Conservation (phyloP, 345 rosid genomes). For the Eucalyptus shirleyi region DNA sequence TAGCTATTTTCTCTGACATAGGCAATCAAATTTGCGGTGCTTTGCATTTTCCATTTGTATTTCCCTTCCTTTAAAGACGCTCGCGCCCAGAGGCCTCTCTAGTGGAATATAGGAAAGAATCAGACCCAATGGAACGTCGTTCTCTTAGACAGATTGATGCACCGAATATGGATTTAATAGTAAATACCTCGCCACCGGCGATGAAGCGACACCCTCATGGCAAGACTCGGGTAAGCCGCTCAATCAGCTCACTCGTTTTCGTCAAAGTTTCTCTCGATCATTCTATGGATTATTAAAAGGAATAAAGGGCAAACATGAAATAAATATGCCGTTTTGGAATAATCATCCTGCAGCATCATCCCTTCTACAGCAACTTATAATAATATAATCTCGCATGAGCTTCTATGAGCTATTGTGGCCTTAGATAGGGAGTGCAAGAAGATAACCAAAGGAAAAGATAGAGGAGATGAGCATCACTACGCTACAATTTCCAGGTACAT, state of each 20-base stretch:
- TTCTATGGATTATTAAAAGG: neutral
- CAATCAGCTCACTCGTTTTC: neutral
- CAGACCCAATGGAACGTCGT: neutral
- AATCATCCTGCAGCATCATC: neutral
- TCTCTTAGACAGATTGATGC: neutral
- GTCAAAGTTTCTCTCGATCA: neutral
- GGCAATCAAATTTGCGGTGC: neutral
- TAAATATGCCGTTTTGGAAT: neutral
- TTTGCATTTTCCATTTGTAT: neutral
- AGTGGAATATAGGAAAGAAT: neutral
- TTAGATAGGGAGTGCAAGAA: neutral
- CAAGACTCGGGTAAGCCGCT: neutral
- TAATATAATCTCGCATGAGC: neutral
- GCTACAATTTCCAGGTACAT: neutral
- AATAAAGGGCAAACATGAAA: neutral
- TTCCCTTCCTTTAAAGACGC: neutral
- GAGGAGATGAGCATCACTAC: neutral
- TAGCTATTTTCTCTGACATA: neutral
- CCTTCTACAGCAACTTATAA: neutral
- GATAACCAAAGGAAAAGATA: neutral
- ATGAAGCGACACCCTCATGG: neutral
- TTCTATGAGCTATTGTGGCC: neutral
- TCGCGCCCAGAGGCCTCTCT: neutral
- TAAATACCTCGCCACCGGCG: neutral
- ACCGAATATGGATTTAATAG: neutral